Percentiles rank a stretch among this genome's conserved stretches.
phyloP scores from a whole-genome alignment of 2,329 filamentous ascomycete species.

The Parastagonospora nodorum region DNA sequence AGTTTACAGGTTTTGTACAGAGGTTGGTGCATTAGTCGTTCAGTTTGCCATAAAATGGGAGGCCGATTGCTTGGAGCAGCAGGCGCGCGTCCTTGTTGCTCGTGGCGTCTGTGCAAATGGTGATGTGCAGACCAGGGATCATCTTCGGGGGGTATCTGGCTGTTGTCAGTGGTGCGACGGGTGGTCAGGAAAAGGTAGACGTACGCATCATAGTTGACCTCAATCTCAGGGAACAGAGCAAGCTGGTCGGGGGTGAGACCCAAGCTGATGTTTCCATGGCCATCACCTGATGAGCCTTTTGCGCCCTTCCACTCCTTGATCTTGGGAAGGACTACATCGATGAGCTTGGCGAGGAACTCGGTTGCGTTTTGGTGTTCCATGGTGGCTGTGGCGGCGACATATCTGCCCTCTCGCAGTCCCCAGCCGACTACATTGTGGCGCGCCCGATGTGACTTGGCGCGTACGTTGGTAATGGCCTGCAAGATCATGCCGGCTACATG shows the following conservation, averaged over 20 bases:
- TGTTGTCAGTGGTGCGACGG: slow-evolving; percentile 7
- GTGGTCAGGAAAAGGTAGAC: slow-evolving; percentile 43
- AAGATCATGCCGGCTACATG: slow-evolving; percentile 83
- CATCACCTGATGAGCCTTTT: slow-evolving; percentile 79
- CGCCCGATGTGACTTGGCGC: slow-evolving; percentile 71
- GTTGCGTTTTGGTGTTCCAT: slow-evolving; percentile 81
- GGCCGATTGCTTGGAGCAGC: slow-evolving; percentile 71
- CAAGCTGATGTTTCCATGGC: slow-evolving; percentile 83
- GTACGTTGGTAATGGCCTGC: slow-evolving; percentile 82
- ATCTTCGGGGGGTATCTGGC: slow-evolving; percentile 68
- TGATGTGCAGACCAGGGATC: slow-evolving; percentile 85
- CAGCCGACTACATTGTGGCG: slow-evolving; percentile 76
- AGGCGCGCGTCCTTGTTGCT: slow-evolving; percentile 85
- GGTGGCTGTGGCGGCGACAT: slow-evolving; percentile 76
- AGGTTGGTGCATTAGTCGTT: slow-evolving; percentile 30
- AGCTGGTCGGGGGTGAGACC: slow-evolving; percentile 78
- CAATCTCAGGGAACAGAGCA: slow-evolving; percentile 88
- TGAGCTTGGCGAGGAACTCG: slow-evolving; percentile 86
- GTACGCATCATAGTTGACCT: slow-evolving; percentile 90
- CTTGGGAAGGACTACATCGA: slow-evolving; percentile 88
- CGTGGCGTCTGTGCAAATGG: slow-evolving; percentile 80
- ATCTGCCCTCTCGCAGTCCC: slow-evolving; percentile 72
- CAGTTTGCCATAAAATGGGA: slow-evolving; percentile 83
- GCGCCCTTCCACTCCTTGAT: slow-evolving; percentile 96
- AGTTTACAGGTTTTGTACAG: slow-evolving; percentile 15